Evolutionary conservation across 1,284 basidiomycete genomes (phyloP).

Genomic region (Inonotus hispidus): DNA sequence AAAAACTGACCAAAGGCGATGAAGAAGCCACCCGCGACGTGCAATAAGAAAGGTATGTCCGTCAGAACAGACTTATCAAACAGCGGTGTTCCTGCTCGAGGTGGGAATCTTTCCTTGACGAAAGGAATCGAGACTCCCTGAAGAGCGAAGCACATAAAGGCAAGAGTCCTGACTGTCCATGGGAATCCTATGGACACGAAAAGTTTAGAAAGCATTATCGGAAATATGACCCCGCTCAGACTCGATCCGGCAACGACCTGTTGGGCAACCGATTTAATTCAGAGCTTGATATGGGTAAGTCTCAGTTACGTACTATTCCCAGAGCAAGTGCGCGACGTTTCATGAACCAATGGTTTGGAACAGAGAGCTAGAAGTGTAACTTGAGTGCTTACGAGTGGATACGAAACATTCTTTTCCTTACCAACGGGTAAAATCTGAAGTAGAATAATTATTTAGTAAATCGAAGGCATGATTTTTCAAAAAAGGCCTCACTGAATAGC

Average conservation of each 20-base stretch:
- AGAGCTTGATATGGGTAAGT: background rate
- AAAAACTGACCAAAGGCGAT: background rate
- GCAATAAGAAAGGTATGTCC: background rate
- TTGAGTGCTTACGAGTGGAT: no score
- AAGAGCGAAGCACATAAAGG: background rate
- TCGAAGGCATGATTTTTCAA: background rate
- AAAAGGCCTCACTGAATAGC: no score
- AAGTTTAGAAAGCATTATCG: constrained; percentile 29
- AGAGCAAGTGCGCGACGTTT: constrained; percentile 4
- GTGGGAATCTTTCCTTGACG: background rate
- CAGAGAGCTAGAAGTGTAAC: constrained; percentile 1
- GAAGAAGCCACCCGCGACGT: background rate
- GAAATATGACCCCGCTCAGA: constrained; percentile 24
- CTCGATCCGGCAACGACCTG: constrained; percentile 20
- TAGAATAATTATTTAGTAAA: background rate
- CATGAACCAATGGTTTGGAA: constrained; percentile 10
- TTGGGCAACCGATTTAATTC: background rate
- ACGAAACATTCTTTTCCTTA: no score
- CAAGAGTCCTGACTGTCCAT: background rate
- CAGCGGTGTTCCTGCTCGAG: background rate
- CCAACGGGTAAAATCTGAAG: background rate
- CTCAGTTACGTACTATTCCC: constrained; percentile 1
- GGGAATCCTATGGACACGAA: constrained; percentile 18
- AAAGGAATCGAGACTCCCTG: background rate
- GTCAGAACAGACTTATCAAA: background rate